A percentile compares a stretch with the other conserved stretches of the same genome.
These are phyloP conservation scores for Ogataea hybrid DNA, from an alignment of 1,139 yeast species.

Conservation along the genomic window DNA sequence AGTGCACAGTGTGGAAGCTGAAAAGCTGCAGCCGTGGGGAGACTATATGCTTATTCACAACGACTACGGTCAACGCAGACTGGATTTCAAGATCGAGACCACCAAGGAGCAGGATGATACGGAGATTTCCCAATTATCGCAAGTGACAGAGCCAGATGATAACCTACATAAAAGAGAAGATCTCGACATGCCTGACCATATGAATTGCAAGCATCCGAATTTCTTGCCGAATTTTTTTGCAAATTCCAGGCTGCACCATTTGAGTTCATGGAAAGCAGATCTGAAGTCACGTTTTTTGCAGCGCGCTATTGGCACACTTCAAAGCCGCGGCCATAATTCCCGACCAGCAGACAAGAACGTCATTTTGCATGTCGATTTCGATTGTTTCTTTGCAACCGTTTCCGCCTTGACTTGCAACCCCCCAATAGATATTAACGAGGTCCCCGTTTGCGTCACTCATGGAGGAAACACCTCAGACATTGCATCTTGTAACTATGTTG, in stretches of 20 bases:
- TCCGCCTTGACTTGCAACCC: conserved; percentile 57
- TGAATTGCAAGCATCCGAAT: conserved; percentile 74
- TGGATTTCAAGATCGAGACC: conserved; percentile 28
- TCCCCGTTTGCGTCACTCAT: conserved; percentile 83
- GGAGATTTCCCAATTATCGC: conserved; percentile 18
- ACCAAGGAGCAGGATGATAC: conserved; percentile 10
- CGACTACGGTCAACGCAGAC: conserved; percentile 48
- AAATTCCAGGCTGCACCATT: conserved; percentile 82
- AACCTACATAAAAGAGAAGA: conserved; percentile 10
- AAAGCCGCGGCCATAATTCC: conserved; percentile 7
- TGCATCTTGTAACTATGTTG: conserved; percentile 91
- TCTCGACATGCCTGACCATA: conserved; percentile 12
- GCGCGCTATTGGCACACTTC: conserved; percentile 35
- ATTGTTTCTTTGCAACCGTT: conserved; percentile 89
- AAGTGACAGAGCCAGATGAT: conserved; percentile 19
- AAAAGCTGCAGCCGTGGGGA: conserved; percentile 62
- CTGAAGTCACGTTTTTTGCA: conserved; percentile 58
- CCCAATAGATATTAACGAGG: conserved; percentile 50
- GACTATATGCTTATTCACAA: conserved; percentile 56
- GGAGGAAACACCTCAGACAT: conserved; percentile 72
- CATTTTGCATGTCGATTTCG: conserved; percentile 85
- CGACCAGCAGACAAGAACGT: conserved; percentile 25
- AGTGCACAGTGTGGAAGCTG: conserved; percentile 52
- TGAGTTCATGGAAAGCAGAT: conserved; percentile 84
- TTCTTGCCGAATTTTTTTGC: conserved; percentile 71